Percentiles rank a stretch among this genome's conserved stretches.
Evolutionary conservation across 2,329 filamentous ascomycete genomes (phyloP).

Genomic region (Cercospora berteroae): DNA sequence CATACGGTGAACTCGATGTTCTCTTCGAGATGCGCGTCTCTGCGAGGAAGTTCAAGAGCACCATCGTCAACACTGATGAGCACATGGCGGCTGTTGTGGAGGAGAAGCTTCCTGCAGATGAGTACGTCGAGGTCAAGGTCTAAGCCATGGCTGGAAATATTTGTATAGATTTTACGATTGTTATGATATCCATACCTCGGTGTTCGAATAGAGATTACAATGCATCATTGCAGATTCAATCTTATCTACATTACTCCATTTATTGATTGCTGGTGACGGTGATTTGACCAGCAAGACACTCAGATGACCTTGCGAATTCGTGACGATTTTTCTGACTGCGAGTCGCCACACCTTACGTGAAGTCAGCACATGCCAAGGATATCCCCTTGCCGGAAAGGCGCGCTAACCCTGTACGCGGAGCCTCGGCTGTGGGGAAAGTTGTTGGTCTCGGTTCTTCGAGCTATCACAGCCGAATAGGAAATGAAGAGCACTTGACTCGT

Average conservation of each 20-base stretch:
- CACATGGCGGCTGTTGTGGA: constrained; percentile 9
- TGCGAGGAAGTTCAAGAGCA: constrained; percentile 40
- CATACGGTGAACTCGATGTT: constrained; percentile 45
- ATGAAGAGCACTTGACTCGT: constrained; percentile 4
- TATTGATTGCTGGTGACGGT: too few relatives aligned
- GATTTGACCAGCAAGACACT: neutral
- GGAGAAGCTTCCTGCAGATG: neutral
- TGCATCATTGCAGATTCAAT: neutral
- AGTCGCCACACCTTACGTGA: neutral
- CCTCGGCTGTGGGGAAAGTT: neutral
- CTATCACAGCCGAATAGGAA: constrained; percentile 4
- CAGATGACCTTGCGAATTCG: neutral
- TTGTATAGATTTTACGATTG: neutral
- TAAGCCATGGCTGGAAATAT: neutral
- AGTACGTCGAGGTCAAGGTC: neutral
- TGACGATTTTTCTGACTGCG: neutral
- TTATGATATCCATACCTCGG: neutral
- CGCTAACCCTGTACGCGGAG: neutral
- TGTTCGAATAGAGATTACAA: neutral
- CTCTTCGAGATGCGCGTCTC: constrained; percentile 43
- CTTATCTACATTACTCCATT: too few relatives aligned
- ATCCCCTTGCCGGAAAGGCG: neutral
- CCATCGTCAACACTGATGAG: constrained; percentile 18
- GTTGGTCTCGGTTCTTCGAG: neutral
- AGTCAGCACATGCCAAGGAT: neutral